Conservation (phyloP, 441 rosid genomes). For the Dalechampia spathulata region DNA sequence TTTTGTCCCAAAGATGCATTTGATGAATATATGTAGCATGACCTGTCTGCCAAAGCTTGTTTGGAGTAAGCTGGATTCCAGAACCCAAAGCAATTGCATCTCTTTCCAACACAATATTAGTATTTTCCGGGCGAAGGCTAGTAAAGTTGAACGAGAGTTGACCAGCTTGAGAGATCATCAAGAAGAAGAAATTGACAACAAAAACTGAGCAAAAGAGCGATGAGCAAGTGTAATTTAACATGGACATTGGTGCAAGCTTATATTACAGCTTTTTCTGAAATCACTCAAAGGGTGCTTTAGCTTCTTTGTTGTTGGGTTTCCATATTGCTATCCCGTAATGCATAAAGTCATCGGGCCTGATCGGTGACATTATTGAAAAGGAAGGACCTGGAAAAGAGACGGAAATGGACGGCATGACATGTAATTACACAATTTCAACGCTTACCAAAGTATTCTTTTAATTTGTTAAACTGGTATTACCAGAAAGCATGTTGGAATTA, state of each 20-base stretch:
- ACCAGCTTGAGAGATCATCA: neutral
- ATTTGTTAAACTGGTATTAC: too few species aligned
- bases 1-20: conserved; percentile 15
- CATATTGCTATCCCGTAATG: too few species aligned
- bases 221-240: neutral
- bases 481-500: too few species aligned
- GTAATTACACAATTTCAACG: too few species aligned
- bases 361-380: too few species aligned
- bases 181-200: neutral
- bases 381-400: too few species aligned
- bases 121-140: conserved; percentile 10
- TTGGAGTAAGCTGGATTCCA: neutral
- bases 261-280: too few species aligned
- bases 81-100: conserved; percentile 26
- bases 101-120: conserved; percentile 18
- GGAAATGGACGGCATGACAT: too few species aligned
- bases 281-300: too few species aligned
- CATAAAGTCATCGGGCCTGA: too few species aligned
- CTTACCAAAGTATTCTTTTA: too few species aligned
- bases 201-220: neutral
- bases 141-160: neutral
- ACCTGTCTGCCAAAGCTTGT: conserved; percentile 20
- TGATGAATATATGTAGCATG: conserved; percentile 16
- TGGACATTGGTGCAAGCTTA: neutral
- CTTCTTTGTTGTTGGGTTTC: too few species aligned